phyloP scores from a whole-genome alignment of 208 protist species.

The Leishmania amazonensis region DNA sequence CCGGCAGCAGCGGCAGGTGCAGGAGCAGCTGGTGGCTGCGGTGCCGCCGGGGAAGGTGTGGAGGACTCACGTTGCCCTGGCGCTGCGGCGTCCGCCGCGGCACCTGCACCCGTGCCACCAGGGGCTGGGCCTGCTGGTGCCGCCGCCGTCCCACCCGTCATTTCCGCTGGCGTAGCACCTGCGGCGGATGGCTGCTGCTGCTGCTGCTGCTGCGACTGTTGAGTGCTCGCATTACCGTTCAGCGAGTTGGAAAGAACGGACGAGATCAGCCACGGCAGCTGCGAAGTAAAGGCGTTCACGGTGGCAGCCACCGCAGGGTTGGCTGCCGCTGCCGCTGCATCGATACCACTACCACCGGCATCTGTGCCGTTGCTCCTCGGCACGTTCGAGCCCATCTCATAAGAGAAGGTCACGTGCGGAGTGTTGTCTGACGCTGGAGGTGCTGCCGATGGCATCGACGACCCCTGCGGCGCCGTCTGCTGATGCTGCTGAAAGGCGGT shows the following conservation, averaged over 20 bases:
- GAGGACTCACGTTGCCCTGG: not conserved
- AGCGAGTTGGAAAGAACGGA: slow-evolving; percentile 9
- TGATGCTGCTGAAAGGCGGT: slow-evolving; percentile 28
- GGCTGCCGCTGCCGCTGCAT: not conserved
- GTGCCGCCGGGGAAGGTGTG: not conserved
- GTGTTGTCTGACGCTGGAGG: not conserved
- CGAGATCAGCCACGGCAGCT: slow-evolving; percentile 7
- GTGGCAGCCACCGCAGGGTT: slow-evolving; percentile 6
- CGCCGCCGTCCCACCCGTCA: not conserved
- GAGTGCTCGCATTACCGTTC: not conserved
- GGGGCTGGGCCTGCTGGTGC: not conserved
- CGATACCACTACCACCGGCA: not conserved
- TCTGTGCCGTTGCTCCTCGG: not conserved
- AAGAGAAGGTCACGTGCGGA: slow-evolving; percentile 2
- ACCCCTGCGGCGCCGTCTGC: slow-evolving; percentile 5
- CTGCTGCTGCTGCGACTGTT: slow-evolving; percentile 1
- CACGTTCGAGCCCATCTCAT: not conserved
- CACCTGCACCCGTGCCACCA: not conserved
- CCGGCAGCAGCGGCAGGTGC: not conserved
- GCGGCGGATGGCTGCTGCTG: slow-evolving; percentile 5
- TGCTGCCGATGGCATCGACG: not conserved
- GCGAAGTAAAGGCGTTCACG: slow-evolving; percentile 10
- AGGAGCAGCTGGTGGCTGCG: not conserved
- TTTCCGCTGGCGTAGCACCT: not conserved
- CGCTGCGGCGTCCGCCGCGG: not conserved